A percentile compares a stretch with the other conserved stretches of the same genome.
Evolutionary conservation across 257 asterid species (phyloP).

Genomic region (Jacaranda copaia): DNA sequence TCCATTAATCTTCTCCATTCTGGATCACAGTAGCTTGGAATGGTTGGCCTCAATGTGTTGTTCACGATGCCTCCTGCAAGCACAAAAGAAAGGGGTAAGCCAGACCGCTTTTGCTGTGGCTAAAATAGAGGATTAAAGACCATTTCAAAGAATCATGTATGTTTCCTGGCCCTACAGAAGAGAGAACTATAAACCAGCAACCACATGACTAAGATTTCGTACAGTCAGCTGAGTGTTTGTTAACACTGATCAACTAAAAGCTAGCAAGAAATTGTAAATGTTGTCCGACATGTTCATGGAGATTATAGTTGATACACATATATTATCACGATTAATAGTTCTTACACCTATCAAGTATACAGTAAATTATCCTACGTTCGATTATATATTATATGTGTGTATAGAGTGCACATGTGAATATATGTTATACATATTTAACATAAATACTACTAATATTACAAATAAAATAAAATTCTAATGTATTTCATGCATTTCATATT

Average conservation of each 20-base stretch:
- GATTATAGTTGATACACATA: not conserved
- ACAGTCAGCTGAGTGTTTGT: not conserved
- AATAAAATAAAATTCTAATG: no score
- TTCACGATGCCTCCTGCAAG: constrained; percentile 87
- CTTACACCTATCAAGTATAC: no score
- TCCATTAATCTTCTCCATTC: constrained; percentile 92
- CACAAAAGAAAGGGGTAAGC: not conserved
- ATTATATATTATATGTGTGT: no score
- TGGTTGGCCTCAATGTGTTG: constrained; percentile 90
- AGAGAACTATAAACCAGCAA: not conserved
- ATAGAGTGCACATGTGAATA: no score
- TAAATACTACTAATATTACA: no score
- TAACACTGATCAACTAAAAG: not conserved
- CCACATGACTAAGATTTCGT: not conserved
- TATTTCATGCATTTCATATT: no score
- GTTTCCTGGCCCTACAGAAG: not conserved
- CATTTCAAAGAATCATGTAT: not conserved
- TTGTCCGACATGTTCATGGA: not conserved
- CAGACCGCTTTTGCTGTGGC: not conserved
- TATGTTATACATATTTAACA: no score
- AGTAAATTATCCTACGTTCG: no score
- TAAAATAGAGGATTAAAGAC: not conserved
- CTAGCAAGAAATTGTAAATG: not conserved
- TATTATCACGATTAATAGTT: no score
- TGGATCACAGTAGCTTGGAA: constrained; percentile 85